A percentile compares a stretch with the other conserved stretches of the same genome.
phyloP scores from a whole-genome alignment of 1,139 yeast species.

The Geotrichum carabidarum region DNA sequence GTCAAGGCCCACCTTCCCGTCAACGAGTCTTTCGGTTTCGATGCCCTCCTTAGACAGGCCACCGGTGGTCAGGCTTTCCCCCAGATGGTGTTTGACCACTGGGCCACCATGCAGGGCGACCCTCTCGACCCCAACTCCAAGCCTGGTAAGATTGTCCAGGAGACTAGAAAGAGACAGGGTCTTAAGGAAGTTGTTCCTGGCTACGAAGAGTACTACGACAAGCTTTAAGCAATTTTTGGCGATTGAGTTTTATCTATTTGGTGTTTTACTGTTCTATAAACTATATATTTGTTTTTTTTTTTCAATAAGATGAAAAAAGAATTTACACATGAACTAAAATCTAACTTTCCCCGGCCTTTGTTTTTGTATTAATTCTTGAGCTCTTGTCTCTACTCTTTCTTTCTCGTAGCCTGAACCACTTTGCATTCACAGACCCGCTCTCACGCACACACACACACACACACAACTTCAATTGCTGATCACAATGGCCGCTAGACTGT shows the following conservation, averaged over 20 bases:
- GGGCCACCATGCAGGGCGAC: conserved; percentile 88
- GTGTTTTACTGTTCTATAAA: conserved; percentile 7
- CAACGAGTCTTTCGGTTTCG: conserved; percentile 99
- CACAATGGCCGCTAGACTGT: neutral
- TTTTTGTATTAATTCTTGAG: neutral
- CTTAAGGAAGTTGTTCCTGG: conserved; percentile 96
- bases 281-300: neutral
- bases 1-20: conserved; percentile 99
- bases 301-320: neutral
- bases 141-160: conserved; percentile 90
- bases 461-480: neutral
- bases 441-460: neutral
- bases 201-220: conserved; percentile 99
- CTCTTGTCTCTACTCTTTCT: neutral
- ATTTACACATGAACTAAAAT: neutral
- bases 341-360: neutral
- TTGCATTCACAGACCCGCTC: neutral
- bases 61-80: conserved; percentile 99
- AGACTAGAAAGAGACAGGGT: conserved; percentile 95
- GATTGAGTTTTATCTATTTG: conserved; percentile 6
- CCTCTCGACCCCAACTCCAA: conserved; percentile 87
- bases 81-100: conserved; percentile 99
- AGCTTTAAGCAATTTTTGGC: conserved; percentile 57
- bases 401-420: neutral
- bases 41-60: conserved; percentile 98